Evolutionary conservation across 768 basidiomycete genomes (phyloP).

Genomic region (Gymnopilus junonius): DNA sequence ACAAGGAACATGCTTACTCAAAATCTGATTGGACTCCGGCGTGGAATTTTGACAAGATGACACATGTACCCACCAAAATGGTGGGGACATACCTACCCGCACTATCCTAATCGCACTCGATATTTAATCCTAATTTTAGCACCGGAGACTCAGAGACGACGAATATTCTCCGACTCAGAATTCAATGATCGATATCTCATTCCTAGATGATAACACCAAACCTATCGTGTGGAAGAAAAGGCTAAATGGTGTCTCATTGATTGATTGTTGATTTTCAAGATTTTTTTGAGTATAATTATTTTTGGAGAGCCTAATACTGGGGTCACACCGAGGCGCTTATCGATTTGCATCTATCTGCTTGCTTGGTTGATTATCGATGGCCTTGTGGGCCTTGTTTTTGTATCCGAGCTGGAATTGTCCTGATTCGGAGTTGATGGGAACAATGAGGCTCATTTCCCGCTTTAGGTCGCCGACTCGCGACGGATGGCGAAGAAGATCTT

Average conservation of each 20-base stretch:
- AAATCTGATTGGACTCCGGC: neutral
- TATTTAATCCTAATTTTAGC: slow-evolving; percentile 2
- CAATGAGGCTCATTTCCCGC: neutral
- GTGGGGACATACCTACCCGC: slow-evolving; percentile 5
- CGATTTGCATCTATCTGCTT: neutral
- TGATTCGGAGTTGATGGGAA: neutral
- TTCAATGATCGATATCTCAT: neutral
- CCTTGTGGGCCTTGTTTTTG: neutral
- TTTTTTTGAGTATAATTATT: neutral
- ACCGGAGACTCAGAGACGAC: neutral
- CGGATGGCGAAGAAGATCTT: neutral
- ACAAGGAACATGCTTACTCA: neutral
- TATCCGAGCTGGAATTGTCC: neutral
- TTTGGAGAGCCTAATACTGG: neutral
- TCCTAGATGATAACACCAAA: neutral
- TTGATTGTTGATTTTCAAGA: neutral
- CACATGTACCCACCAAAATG: slow-evolving; percentile 1
- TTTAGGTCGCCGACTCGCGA: neutral
- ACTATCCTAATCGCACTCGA: neutral
- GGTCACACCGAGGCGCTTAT: neutral
- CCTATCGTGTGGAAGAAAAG: neutral
- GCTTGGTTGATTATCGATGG: neutral
- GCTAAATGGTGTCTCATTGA: neutral
- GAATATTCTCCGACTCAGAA: neutral
- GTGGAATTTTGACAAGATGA: slow-evolving; percentile 1